Evolutionary conservation across 2,329 filamentous ascomycete species (phyloP), one percentile per base, ranked within the genome.

Genomic region (Allantophomopsis lycopodina): DNA sequence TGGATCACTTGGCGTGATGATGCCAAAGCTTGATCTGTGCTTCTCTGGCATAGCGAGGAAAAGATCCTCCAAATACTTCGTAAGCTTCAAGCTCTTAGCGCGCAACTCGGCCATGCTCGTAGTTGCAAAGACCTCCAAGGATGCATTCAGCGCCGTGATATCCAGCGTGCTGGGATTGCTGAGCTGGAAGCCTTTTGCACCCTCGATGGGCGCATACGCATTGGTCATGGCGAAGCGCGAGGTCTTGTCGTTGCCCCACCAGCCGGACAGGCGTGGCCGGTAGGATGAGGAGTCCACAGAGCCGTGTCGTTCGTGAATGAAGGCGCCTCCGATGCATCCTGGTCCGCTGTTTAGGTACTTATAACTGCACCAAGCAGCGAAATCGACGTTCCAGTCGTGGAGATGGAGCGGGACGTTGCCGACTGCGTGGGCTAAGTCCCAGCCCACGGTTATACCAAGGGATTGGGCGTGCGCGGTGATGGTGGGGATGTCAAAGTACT

Each of bases 341-440:
- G 83, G 82, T 0, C 83, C 83, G 38, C 74, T 70, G 54, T 87
- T 88, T 44, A 89, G 68, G 56, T 88, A 89, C 57, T 89, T 89
- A 63, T 89, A 89, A 43, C 72, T 79, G 55, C 83, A 89, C 83
- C 83, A 89, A 7, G 69, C 79, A 5, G 83, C 83, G 1, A 64
- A 86, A 54, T 89, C 83, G 32, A 87, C 82, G 40, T 80, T 68
- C 83, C 83, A 88, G 48, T 82, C 76, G 53, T 86, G 80, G 7
- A 89, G 66, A 39, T 69, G 61, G 15, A 88, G 58, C 2, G 78
- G 74, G 1, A 88, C 79, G 50, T 89, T 89, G 14, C 83, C 83
- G 13, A 71, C 79, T 3, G 82, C 82, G 55, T 89, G 83, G 0
- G 83, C 83, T 35, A 86, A 75, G 54, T 89, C 83, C 82, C 82